Evolutionary conservation across 1,284 basidiomycete genomes (phyloP).

Genomic region (Kwoniella shivajii): DNA sequence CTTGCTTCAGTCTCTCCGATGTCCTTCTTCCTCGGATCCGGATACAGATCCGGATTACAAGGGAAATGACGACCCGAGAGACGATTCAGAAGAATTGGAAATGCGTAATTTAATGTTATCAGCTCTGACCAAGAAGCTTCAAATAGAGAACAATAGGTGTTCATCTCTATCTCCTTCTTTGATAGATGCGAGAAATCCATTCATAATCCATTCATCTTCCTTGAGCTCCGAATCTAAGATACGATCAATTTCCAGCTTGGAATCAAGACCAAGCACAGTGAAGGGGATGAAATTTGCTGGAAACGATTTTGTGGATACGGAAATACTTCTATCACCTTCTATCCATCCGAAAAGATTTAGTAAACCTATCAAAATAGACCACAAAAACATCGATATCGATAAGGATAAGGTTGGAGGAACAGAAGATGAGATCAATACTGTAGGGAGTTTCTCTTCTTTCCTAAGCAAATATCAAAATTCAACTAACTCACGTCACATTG

Average conservation of each 20-base stretch:
- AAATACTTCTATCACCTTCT: not conserved
- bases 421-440: no score
- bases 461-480: no score
- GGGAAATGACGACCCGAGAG: no score
- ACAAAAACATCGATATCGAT: no score
- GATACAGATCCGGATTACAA: no score
- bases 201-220: conserved; percentile 26
- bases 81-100: no score
- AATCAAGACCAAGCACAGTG: not conserved
- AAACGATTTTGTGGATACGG: no score
- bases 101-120: conserved; percentile 34
- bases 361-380: conserved; percentile 11
- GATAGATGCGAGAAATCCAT: conserved; percentile 18
- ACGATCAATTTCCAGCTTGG: not conserved
- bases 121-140: conserved; percentile 34
- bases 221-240: not conserved
- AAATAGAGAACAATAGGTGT: conserved; percentile 19
- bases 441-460: no score
- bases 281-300: no score
- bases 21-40: no score
- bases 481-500: conserved; percentile 1
- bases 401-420: no score
- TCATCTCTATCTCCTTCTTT: not conserved
- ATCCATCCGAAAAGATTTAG: not conserved
- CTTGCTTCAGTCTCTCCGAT: not conserved